Percentiles rank a stretch among this genome's conserved stretches.
Evolutionary conservation across 257 asterid species (phyloP).

Genomic region (Perilla frutescens): DNA sequence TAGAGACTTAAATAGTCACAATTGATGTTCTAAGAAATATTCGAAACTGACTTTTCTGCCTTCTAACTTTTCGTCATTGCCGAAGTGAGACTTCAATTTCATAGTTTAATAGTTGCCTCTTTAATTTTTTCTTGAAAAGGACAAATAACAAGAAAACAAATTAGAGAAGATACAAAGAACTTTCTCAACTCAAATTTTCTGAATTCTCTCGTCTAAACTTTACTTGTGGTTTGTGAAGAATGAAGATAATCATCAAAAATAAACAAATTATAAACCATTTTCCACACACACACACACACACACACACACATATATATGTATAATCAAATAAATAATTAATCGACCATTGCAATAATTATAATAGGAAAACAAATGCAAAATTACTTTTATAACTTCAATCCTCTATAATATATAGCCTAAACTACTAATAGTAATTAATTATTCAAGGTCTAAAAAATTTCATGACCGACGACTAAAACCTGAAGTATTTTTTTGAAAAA

Average conservation of each 20-base stretch:
- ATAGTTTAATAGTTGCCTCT: conserved; percentile 1
- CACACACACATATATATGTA: not conserved
- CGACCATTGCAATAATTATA: not conserved
- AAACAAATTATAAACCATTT: too few relatives aligned
- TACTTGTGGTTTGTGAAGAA: too few relatives aligned
- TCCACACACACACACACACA: too few relatives aligned
- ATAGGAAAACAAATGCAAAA: not conserved
- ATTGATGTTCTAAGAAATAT: not conserved
- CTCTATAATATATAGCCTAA: not conserved
- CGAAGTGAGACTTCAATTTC: not conserved
- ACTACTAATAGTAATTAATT: not conserved
- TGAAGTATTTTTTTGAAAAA: not conserved
- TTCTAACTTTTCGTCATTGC: not conserved
- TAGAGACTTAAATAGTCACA: not conserved
- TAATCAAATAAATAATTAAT: not conserved
- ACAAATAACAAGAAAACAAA: not conserved
- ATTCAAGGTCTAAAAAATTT: conserved; percentile 14
- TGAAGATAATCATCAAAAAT: too few relatives aligned
- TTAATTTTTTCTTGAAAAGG: conserved; percentile 13
- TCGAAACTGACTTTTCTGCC: not conserved
- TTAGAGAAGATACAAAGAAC: not conserved
- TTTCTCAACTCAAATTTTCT: not conserved
- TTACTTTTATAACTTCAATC: not conserved
- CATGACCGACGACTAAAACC: not conserved
- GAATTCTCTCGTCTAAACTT: not conserved